Base-by-base conservation (phyloP, 2,329 filamentous ascomycete genomes). In the Trichoderma polysporum region DNA sequence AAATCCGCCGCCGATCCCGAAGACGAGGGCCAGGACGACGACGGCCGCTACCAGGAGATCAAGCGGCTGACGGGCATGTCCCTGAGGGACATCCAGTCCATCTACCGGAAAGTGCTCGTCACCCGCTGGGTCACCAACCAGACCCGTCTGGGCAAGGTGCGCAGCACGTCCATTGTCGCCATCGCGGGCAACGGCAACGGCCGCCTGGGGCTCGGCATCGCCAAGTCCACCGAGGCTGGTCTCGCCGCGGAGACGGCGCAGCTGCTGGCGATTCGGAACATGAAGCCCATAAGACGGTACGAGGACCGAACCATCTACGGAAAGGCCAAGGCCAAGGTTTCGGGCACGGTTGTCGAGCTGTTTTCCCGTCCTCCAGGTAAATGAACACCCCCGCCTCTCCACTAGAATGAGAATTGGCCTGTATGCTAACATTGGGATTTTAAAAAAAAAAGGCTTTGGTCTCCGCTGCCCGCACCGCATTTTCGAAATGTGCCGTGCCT, bases 111-210 rank as follows among this genome's bases (percentile, higher is more conserved):
- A 84, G 83, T 85, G 56, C 81, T 99, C 54, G 91, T 97, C 54
- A 75, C 76, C 4, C 91, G 94, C 74, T 79, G 80, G 47, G 95
- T 99, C 68, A 84, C 87, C 71, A 98, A 99, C 81, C 94, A 98
- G 85, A 98, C 95, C 25, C 91, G 94, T 82, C 88, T 99, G 80
- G 95, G 95, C 76, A 99, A 98, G 85, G 90, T 99, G 68, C 85
- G 86, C 72, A 92, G 90, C 78, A 74, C 85, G 47, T 96, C 94
- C 74, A 84, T 88, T 73, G 81, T 98, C 69, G 89, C 89, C 47
- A 89, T 97, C 72, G 94, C 93, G 6, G 95, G 95, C 61, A 97
- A 98, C 79, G 86, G 88, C 67, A 86, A 95, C 71, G 95, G 95
- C 17, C 85, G 94, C 74, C 80, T 99, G 35, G 95, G 95, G 12